phyloP scores from a whole-genome alignment of 2,329 filamentous ascomycete genomes.

The Coccinonectria pachysandricola region DNA sequence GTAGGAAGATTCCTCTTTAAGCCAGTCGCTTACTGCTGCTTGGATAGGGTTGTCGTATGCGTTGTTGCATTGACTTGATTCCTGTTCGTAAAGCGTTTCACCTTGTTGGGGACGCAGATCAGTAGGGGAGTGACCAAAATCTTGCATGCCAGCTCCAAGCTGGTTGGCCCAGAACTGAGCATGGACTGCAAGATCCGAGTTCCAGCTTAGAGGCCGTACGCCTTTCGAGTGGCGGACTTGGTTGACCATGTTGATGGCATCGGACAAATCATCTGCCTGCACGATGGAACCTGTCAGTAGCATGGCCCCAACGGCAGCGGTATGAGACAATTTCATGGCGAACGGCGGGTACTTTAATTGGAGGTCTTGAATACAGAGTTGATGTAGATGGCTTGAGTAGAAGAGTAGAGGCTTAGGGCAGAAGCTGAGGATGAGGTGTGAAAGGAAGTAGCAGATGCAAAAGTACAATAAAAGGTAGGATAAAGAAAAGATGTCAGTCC shows the following conservation, averaged over 20 bases:
- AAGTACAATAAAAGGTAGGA: no score
- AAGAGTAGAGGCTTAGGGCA: no score
- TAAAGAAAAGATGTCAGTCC: no score
- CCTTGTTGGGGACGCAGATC: conserved; percentile 23
- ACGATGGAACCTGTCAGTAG: conserved; percentile 5
- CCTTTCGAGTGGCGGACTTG: conserved; percentile 20
- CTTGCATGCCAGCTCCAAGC: conserved; percentile 20
- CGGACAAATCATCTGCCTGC: conserved; percentile 13
- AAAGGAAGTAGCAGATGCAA: no score
- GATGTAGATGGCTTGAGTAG: no score
- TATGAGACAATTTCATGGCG: conserved; percentile 4
- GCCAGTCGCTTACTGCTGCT: conserved; percentile 21
- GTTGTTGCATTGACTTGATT: conserved; percentile 19
- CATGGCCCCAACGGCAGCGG: conserved; percentile 6
- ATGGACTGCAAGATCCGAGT: conserved; percentile 20
- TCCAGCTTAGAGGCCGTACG: conserved; percentile 20
- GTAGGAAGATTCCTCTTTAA: conserved; percentile 21
- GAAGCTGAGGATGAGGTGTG: no score
- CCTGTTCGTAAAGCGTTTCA: conserved; percentile 24
- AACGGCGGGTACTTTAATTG: background rate
- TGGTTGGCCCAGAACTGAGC: conserved; percentile 26
- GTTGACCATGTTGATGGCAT: conserved; percentile 22
- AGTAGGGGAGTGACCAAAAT: conserved; percentile 23
- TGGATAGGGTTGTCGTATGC: conserved; percentile 21
- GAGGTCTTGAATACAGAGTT: background rate